phyloP scores from a whole-genome alignment of 2,329 filamentous ascomycete genomes.

The Xylaria hypoxylon region DNA sequence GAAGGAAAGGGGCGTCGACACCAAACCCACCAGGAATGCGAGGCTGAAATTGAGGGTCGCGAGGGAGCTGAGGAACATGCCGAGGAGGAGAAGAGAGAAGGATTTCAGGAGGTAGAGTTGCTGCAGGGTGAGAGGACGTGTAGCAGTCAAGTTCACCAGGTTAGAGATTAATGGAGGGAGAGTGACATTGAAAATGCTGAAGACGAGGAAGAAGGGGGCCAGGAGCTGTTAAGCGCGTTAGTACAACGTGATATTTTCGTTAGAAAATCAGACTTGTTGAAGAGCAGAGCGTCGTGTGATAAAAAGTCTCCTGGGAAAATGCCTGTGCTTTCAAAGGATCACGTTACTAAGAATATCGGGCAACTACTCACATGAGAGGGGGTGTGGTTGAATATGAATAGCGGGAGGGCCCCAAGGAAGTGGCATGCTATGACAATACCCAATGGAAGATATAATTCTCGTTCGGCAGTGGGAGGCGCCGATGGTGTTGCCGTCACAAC shows the following conservation, averaged over 20 bases:
- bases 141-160: conserved; percentile 59
- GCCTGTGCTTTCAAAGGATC: neutral
- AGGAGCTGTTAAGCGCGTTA: conserved; percentile 63
- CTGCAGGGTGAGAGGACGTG: conserved; percentile 66
- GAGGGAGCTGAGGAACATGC: conserved; percentile 90
- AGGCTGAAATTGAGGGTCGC: conserved; percentile 97
- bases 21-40: conserved; percentile 83
- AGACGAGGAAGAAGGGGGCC: conserved; percentile 67
- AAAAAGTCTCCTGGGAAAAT: conserved; percentile 10
- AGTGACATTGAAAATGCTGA: conserved; percentile 65
- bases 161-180: conserved; percentile 69
- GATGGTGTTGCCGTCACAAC: conserved; percentile 34
- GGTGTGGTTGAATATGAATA: conserved; percentile 87
- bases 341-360: neutral
- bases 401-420: conserved; percentile 80
- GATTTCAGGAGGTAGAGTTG: conserved; percentile 85
- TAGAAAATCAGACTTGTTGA: neutral
- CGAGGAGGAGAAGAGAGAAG: conserved; percentile 91
- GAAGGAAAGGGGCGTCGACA: conserved; percentile 84
- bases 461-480: conserved; percentile 59
- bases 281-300: conserved; percentile 1
- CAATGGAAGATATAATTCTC: conserved; percentile 78
- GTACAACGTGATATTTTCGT: neutral
- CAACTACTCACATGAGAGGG: conserved; percentile 68
- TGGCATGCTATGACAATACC: conserved; percentile 79